Conservation (phyloP, 2,329 filamentous ascomycete species). For the Westerdykella sp. region DNA sequence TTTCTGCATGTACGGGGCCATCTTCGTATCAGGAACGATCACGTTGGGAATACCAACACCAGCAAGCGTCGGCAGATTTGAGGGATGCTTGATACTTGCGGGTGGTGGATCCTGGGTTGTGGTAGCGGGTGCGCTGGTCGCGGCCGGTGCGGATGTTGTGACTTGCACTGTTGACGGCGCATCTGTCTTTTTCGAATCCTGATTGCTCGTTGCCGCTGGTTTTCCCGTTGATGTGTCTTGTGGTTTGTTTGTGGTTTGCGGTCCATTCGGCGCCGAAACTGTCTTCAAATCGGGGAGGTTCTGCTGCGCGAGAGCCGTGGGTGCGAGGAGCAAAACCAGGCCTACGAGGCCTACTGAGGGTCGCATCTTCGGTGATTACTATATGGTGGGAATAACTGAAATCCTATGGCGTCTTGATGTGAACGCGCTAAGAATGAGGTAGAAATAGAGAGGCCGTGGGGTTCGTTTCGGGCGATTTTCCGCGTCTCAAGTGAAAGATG, state of each 20-base stretch:
- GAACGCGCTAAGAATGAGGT: conserved; percentile 2
- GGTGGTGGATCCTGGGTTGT: conserved; percentile 5
- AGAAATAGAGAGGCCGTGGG: conserved; percentile 9
- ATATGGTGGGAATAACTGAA: too few species aligned
- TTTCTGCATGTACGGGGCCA: conserved; percentile 87
- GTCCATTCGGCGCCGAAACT: conserved; percentile 16
- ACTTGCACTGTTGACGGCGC: conserved; percentile 7
- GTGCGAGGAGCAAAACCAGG: conserved; percentile 26
- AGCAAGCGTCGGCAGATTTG: conserved; percentile 49
- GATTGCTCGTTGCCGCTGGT: conserved; percentile 7
- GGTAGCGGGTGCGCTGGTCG: conserved; percentile 16
- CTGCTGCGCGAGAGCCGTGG: conserved; percentile 27
- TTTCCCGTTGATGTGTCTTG: conserved; percentile 11
- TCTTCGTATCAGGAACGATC: conserved; percentile 71
- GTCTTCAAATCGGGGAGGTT: conserved; percentile 25
- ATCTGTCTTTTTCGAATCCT: conserved; percentile 3
- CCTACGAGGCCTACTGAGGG: conserved; percentile 25
- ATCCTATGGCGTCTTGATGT: too few species aligned
- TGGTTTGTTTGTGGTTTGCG: neutral
- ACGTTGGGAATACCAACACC: conserved; percentile 60
- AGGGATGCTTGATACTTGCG: conserved; percentile 17
- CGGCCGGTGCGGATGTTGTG: conserved; percentile 14
- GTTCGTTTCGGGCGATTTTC: conserved; percentile 7
- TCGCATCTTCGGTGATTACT: conserved; percentile 17
- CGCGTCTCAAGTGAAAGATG: conserved; percentile 14